Percentiles rank a stretch among this genome's conserved stretches.
These are phyloP conservation scores for Coemansia aciculifera DNA, from an alignment of 192 early-diverging fungal species.

Conservation along the genomic window DNA sequence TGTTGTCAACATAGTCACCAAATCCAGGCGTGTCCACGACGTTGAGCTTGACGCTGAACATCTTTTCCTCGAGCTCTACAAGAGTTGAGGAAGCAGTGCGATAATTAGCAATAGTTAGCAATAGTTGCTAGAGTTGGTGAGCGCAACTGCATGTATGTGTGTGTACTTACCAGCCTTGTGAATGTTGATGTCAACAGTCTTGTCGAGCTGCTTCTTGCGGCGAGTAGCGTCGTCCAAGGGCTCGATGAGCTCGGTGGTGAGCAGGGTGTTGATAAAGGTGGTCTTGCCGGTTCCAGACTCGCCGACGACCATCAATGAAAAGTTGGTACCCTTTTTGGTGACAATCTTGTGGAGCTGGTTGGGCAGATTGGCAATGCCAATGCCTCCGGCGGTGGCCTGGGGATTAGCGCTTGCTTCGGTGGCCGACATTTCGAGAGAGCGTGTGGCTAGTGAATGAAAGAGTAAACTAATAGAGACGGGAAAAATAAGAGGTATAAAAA, in stretches of 20 bases:
- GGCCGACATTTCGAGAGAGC: constrained; percentile 40
- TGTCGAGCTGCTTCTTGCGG: constrained; percentile 88
- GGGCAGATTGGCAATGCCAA: constrained; percentile 97
- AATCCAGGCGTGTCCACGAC: constrained; percentile 92
- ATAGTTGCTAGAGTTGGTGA: background rate
- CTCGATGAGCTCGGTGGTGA: constrained; percentile 91
- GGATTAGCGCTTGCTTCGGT: constrained; percentile 45
- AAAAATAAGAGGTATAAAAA: background rate
- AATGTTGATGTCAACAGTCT: constrained; percentile 97
- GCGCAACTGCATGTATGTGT: background rate
- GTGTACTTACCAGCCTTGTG: constrained; percentile 78
- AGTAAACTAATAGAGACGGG: background rate
- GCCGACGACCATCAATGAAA: constrained; percentile 95
- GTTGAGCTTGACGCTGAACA: constrained; percentile 94
- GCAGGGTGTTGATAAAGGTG: constrained; percentile 98
- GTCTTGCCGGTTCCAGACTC: constrained; percentile 98
- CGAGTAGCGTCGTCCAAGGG: constrained; percentile 78
- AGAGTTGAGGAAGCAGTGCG: background rate
- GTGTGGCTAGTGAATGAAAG: constrained; percentile 4
- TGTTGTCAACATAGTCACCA: constrained; percentile 90
- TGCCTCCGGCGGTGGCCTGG: constrained; percentile 57
- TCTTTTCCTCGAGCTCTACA: constrained; percentile 94
- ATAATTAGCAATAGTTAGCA: background rate
- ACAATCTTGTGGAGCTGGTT: constrained; percentile 99
- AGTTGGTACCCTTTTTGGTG: constrained; percentile 93